Conservation (phyloP, 2,329 filamentous ascomycete species). For the Podosphaera aphanis region DNA sequence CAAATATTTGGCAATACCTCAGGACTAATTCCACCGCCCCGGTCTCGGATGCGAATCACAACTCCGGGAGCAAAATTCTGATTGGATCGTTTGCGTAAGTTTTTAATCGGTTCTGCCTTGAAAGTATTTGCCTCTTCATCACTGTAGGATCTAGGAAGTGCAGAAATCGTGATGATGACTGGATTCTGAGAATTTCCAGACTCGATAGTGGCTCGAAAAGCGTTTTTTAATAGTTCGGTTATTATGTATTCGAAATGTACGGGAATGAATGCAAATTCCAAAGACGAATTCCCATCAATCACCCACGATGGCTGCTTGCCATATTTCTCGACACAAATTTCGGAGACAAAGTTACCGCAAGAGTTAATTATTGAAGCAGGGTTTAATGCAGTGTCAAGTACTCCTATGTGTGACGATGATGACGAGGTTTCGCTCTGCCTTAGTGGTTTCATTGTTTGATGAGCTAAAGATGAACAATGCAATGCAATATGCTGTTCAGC, state of each 20-base stretch:
- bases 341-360: conserved; percentile 76
- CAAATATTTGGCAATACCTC: conserved; percentile 72
- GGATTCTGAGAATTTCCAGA: conserved; percentile 56
- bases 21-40: conserved; percentile 78
- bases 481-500: conserved; percentile 93
- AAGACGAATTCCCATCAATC: conserved; percentile 66
- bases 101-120: not conserved
- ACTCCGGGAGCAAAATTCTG: conserved; percentile 57
- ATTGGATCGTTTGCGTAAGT: conserved; percentile 9
- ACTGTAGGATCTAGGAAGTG: conserved; percentile 19
- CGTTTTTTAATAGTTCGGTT: conserved; percentile 89
- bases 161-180: conserved; percentile 79
- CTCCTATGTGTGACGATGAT: conserved; percentile 56
- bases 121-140: not conserved
- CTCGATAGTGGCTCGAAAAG: conserved; percentile 83
- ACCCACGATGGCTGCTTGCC: conserved; percentile 60
- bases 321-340: conserved; percentile 92
- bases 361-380: conserved; percentile 61
- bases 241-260: conserved; percentile 96
- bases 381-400: conserved; percentile 75
- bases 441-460: conserved; percentile 31
- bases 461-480: conserved; percentile 51
- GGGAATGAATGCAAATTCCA: conserved; percentile 81
- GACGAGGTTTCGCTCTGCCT: conserved; percentile 26
- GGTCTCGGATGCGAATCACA: conserved; percentile 83